Conservation (phyloP, 2,329 filamentous ascomycete species). For the Beauveria rudraprayagi region DNA sequence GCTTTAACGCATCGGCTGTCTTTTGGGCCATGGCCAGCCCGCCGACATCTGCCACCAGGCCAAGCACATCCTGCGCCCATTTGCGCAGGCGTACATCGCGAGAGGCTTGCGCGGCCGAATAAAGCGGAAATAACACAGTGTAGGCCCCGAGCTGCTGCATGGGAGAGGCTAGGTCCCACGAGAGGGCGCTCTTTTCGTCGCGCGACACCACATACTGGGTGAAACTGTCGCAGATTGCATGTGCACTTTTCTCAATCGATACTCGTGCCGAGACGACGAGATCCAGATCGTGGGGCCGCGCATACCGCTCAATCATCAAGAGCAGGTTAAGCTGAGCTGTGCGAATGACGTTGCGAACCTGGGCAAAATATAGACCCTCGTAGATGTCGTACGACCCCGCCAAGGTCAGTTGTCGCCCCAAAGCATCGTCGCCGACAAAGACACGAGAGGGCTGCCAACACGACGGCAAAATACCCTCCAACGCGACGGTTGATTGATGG, state of each 20-base stretch:
- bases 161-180: constrained; percentile 12
- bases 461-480: constrained; percentile 12
- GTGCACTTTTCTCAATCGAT: constrained; percentile 2
- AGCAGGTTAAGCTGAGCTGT: constrained; percentile 17
- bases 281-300: not conserved
- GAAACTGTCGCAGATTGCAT: constrained; percentile 15
- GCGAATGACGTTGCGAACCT: constrained; percentile 18
- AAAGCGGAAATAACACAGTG: constrained; percentile 16
- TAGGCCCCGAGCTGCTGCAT: constrained; percentile 17
- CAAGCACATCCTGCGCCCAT: constrained; percentile 14
- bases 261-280: not conserved
- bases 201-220: constrained; percentile 15
- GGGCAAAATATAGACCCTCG: constrained; percentile 15
- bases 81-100: not conserved
- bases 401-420: constrained; percentile 8
- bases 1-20: constrained; percentile 12
- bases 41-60: constrained; percentile 15
- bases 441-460: constrained; percentile 11
- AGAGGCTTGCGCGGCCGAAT: constrained; percentile 14
- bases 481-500: not conserved
- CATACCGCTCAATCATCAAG: constrained; percentile 3
- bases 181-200: constrained; percentile 5
- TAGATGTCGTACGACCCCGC: constrained; percentile 16
- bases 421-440: not conserved
- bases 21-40: constrained; percentile 13